A percentile compares a stretch with the other conserved stretches of the same genome.
phyloP scores from a whole-genome alignment of 257 asterid species.

The Cordia subcordata region DNA sequence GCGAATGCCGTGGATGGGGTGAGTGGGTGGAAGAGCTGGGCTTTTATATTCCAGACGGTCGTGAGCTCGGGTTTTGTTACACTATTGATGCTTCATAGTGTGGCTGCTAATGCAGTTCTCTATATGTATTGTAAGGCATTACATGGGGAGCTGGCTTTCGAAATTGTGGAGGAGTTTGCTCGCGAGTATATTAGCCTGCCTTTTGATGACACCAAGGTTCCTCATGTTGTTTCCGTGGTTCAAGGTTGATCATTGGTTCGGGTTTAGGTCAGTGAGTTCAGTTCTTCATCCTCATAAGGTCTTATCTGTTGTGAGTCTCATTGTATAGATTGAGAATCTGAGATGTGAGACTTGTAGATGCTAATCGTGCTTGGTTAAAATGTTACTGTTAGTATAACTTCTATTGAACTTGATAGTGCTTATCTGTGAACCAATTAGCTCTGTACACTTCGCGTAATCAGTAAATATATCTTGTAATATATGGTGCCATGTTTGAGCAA shows the following conservation, averaged over 20 bases:
- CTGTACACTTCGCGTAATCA: neutral
- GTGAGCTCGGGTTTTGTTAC: conserved; percentile 33
- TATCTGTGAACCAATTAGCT: neutral
- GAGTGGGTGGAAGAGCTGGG: conserved; percentile 47
- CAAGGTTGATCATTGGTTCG: conserved; percentile 8
- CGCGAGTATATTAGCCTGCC: conserved; percentile 77
- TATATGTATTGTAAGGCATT: conserved; percentile 61
- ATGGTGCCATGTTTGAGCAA: no score
- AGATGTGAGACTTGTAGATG: neutral
- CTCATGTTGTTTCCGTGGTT: conserved; percentile 73
- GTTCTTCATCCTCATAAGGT: conserved; percentile 16
- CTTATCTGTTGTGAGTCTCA: neutral
- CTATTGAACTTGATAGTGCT: neutral
- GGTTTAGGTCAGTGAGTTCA: conserved; percentile 5
- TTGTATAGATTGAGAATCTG: no score
- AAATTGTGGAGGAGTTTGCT: conserved; percentile 81
- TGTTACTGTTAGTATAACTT: no score
- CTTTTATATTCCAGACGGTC: conserved; percentile 37
- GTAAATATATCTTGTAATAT: neutral
- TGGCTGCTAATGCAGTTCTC: conserved; percentile 37
- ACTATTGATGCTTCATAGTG: conserved; percentile 27
- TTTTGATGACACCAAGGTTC: conserved; percentile 71
- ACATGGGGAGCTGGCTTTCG: conserved; percentile 74
- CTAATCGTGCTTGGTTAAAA: neutral
- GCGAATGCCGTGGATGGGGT: conserved; percentile 21